Base-by-base conservation (phyloP, 352 stramenopile species). In the Pythium aphanidermatum region DNA sequence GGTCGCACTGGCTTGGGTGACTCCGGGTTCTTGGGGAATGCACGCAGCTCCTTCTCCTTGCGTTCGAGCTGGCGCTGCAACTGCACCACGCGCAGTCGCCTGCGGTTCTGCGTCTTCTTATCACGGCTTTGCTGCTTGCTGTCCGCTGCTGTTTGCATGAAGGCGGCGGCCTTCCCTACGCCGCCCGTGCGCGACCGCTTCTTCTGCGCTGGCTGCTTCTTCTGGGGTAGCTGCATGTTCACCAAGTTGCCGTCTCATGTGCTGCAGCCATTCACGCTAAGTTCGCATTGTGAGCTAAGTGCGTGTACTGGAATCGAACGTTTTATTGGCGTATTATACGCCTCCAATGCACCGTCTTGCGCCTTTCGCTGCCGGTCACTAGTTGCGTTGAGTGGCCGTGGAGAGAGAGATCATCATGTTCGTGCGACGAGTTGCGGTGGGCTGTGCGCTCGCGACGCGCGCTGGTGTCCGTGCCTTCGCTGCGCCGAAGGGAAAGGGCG, bases 31-130 rank as follows among this genome's bases (percentile, higher is more conserved):
- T 67, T 72, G 7, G 77, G 74, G 48, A 84, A 89, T 11, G 61
- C 66, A 21, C 60, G 64, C 38, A 93, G 49, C 49, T 82, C 60
- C 25, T 80, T 62, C 54, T 88, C 55, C 47, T 92, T 80, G 27
- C 68, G 68, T 26, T 90, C 75, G 29, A 87, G 63, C n/a, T 58
- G 53, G 31, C 82, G 76, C 55, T 93, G 79, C 21, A 91, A 55
- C 59, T 93, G 79, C 39, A 88, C 69, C 23, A 93, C 77, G 44
- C 79, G 78, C 76, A 93, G 76, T 21, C 82, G 79, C 40, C 65
- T 71, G 8, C 77, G 74, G 32, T 72, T 83, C 45, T 80, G 64
- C 29, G 63, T 56, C 41, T 83, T 83, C 54, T 78, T 86, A 40
- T 88, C 78, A 29, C 68, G 64, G 33, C 58, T 79, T 27, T 55